Percentiles rank a stretch among this genome's conserved stretches.
Evolutionary conservation across 106 monocot genomes (phyloP).

Genomic region (Dendrobium huoshanense): DNA sequence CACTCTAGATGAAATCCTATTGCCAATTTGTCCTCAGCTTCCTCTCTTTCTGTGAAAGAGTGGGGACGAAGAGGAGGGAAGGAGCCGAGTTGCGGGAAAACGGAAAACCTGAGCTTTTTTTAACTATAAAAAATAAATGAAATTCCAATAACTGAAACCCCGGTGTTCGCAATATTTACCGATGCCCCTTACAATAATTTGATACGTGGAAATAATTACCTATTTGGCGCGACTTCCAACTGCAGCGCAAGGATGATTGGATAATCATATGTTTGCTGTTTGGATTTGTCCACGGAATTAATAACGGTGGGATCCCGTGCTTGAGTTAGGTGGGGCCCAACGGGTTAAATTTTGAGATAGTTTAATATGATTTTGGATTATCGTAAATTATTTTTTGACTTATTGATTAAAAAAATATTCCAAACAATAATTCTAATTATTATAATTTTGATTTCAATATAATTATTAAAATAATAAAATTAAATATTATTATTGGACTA

Average conservation of each 20-base stretch:
- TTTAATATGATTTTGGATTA: no score
- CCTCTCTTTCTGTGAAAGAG: not conserved
- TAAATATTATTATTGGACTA: no score
- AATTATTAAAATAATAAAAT: no score
- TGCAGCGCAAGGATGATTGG: not conserved
- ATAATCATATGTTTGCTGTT: not conserved
- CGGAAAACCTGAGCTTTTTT: not conserved
- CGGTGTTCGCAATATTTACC: not conserved
- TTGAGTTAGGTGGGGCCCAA: no score
- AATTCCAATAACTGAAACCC: not conserved
- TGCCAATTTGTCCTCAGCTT: not conserved
- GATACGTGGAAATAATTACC: not conserved
- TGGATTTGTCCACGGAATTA: not conserved
- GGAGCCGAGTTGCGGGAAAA: constrained; percentile 4
- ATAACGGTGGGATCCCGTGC: no score
- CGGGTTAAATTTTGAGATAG: no score
- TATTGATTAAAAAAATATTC: no score
- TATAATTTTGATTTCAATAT: no score
- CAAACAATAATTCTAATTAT: no score
- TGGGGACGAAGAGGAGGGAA: not conserved
- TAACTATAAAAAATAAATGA: not conserved
- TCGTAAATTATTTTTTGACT: no score
- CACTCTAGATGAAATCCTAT: not conserved
- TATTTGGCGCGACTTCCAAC: not conserved
- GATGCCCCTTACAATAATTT: not conserved